Evolutionary conservation across 2,329 filamentous ascomycete genomes (phyloP).

Genomic region (Ceratocystis destructans): DNA sequence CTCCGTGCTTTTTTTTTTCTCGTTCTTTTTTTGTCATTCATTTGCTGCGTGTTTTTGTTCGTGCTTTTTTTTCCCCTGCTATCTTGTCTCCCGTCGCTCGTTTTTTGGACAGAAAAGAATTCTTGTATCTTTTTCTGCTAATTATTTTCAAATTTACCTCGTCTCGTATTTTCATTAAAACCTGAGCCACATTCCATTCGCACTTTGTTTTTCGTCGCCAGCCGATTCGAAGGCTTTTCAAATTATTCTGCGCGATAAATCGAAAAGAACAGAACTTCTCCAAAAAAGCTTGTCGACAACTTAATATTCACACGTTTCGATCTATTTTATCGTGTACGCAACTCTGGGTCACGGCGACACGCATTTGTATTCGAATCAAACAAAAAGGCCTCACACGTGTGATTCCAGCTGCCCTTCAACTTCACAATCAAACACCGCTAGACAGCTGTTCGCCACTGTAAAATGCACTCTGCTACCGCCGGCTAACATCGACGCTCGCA

Average conservation of each 20-base stretch:
- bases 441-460: not conserved
- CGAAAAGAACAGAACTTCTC: not conserved
- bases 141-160: not conserved
- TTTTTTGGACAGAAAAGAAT: not conserved
- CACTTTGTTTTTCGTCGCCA: not conserved
- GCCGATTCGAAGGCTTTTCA: not conserved
- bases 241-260: not conserved
- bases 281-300: not conserved
- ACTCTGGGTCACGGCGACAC: not conserved
- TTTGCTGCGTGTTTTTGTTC: constrained; percentile 10
- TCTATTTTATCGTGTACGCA: not conserved
- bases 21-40: constrained; percentile 4
- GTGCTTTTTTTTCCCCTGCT: constrained; percentile 7
- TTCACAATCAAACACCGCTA: not conserved
- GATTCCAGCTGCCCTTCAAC: not conserved
- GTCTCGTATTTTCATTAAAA: not conserved
- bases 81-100: constrained; percentile 2
- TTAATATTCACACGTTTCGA: not conserved
- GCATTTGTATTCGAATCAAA: not conserved
- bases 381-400: not conserved
- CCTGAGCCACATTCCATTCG: not conserved
- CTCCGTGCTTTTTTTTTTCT: constrained; percentile 2
- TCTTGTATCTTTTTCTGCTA: not conserved
- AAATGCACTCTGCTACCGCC: not conserved
- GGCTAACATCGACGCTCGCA: not conserved